phyloP scores from a whole-genome alignment of 148 eudicot genomes.

The Arbutus unedo region DNA sequence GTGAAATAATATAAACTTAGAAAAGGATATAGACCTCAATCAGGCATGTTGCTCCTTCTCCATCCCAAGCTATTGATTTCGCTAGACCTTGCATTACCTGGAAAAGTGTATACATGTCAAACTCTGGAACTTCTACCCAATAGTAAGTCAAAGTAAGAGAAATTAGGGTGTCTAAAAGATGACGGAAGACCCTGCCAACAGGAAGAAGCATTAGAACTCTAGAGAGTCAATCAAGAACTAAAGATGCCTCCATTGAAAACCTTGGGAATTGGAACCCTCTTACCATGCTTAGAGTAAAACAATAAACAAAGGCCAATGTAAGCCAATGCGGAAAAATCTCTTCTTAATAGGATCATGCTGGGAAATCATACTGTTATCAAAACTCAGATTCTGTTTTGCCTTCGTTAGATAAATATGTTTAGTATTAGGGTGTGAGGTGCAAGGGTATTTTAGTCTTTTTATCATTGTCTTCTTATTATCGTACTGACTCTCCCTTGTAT shows the following conservation, averaged over 20 bases:
- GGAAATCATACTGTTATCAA: not conserved
- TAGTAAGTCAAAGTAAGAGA: not conserved
- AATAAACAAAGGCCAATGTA: not conserved
- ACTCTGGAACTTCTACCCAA: not conserved
- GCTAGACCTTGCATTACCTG: slow-evolving; percentile 99
- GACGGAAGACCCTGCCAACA: not conserved
- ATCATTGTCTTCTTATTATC: too few relatives aligned
- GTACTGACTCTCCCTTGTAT: too few relatives aligned
- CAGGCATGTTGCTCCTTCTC: slow-evolving; percentile 99
- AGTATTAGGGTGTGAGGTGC: too few relatives aligned
- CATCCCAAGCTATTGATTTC: slow-evolving; percentile 98
- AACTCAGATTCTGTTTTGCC: not conserved
- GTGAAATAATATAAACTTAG: not conserved
- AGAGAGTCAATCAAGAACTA: not conserved
- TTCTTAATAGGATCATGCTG: not conserved
- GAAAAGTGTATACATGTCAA: slow-evolving; percentile 14
- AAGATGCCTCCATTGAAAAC: not conserved
- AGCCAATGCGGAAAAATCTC: not conserved
- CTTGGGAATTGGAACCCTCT: not conserved
- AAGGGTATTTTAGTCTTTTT: too few relatives aligned
- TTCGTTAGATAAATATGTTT: not conserved
- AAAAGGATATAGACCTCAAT: slow-evolving; percentile 61
- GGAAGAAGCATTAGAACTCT: not conserved
- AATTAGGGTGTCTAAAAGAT: not conserved
- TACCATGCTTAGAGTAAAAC: not conserved